Evolutionary conservation across 805 yeast species (phyloP), one percentile per base, ranked within the genome.

Genomic region (Maudiozyma pseudohumilis): DNA sequence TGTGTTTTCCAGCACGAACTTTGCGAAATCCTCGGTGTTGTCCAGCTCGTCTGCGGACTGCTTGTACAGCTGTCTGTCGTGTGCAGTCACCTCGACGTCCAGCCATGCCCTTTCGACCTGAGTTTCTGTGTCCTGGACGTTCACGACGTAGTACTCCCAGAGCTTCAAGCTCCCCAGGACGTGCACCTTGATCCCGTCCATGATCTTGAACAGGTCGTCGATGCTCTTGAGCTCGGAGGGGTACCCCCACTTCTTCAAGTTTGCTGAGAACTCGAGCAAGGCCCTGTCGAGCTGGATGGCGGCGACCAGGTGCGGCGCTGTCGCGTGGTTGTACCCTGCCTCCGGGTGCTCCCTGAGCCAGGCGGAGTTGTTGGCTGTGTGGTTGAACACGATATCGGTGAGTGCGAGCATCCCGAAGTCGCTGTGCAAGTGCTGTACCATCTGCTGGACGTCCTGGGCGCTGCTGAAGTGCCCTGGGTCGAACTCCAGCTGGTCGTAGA

Each of bases 361-460:
- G 0, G 52, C 59, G 0, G 97, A 86, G 60, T 89, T 85, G 55
- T 84, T 71, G 2, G 97, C 96, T 0, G 97, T 89, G 55, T 89
- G 98, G 56, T 89, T 89, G 69, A 87, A 78, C 2, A 89, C 97
- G 22, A 92, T 80, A 59, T 89, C 98, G 1, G 96, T 85, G 64
- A 89, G 65, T 0, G 95, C 70, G 29, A 89, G 65, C 41, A 89
- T 69, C 5, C 73, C 73, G 48, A 80, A 68, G 19, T 78, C 63
- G 16, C 63, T 47, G 46, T 76, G 75, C 50, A 81, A 60, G 6
- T 55, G 48, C 1, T 58, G 36, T 4, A 82, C 72, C 54, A 83
- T 65, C 4, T 53, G 36, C 15, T 54, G 52, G 3, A 88, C 84
- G 31, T 80, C 78, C 0, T 64, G 60, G 19, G 66, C 67, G 34